These are phyloP conservation scores for Cadophora luteo-olivacea DNA, from an alignment of 2,329 filamentous ascomycete genomes.

Conservation along the genomic window DNA sequence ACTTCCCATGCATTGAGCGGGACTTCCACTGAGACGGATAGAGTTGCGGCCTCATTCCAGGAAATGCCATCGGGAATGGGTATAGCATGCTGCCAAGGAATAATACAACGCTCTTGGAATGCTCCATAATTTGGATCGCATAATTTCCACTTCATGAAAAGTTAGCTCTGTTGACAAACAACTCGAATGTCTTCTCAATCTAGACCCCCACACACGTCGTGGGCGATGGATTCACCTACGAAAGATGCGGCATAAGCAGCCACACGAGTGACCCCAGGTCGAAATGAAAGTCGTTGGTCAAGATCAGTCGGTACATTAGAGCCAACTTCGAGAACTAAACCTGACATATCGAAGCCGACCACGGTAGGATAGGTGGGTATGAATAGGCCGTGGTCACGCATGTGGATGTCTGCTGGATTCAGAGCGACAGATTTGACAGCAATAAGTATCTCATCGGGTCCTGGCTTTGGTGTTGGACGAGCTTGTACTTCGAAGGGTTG, in stretches of 20 bases:
- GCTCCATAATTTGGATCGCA: background rate
- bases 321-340: background rate
- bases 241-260: background rate
- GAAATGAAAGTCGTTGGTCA: background rate
- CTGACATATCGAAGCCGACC: constrained; percentile 6
- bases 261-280: background rate
- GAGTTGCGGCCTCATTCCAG: background rate
- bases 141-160: background rate
- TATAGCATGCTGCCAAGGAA: background rate
- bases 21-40: background rate
- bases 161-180: too few relatives aligned
- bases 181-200: too few relatives aligned
- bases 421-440: constrained; percentile 21
- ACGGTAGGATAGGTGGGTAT: constrained; percentile 2
- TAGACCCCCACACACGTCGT: too few relatives aligned
- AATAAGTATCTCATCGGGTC: constrained; percentile 18
- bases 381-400: background rate
- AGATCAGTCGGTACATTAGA: background rate
- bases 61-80: background rate
- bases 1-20: background rate
- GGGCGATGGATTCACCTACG: too few relatives aligned
- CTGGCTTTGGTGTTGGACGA: constrained; percentile 18
- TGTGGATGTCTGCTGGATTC: constrained; percentile 6
- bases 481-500: background rate
- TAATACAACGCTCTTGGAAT: constrained; percentile 1